phyloP scores from a whole-genome alignment of 306 rosid species.

The Casuarina glauca region DNA sequence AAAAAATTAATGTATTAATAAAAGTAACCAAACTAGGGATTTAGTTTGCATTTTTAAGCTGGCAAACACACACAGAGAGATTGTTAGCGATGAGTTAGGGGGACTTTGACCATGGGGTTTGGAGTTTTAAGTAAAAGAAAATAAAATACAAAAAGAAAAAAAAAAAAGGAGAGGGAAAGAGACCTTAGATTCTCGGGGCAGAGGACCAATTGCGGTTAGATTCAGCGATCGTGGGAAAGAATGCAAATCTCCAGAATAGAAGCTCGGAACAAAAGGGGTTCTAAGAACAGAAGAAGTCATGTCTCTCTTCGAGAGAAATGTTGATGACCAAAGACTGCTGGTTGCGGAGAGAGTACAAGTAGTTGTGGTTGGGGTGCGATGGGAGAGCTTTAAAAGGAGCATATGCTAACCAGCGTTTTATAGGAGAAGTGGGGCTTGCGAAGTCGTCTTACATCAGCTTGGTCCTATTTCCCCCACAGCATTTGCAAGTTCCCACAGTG shows the following conservation, averaged over 20 bases:
- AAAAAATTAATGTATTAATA: no score
- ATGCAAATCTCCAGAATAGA: slow-evolving; percentile 27
- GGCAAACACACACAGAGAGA: no score
- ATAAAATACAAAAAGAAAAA: not conserved
- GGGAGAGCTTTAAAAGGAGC: not conserved
- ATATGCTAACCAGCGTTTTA: not conserved
- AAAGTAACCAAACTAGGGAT: no score
- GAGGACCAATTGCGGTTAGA: slow-evolving; percentile 2
- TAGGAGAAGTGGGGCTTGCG: not conserved
- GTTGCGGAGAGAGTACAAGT: no score
- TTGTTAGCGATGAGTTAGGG: no score
- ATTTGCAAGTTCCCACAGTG: no score
- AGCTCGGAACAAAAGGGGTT: slow-evolving; percentile 32
- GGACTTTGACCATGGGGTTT: no score
- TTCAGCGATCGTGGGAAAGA: slow-evolving; percentile 4
- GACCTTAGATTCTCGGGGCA: slow-evolving; percentile 26
- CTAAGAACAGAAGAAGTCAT: slow-evolving; percentile 43
- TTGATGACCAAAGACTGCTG: not conserved
- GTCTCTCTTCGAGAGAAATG: not conserved
- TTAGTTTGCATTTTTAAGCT: no score
- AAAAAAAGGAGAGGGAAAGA: not conserved
- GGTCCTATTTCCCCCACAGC: no score
- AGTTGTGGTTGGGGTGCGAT: not conserved
- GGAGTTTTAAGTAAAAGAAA: no score
- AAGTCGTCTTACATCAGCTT: not conserved